Evolutionary conservation across 1,139 yeast genomes (phyloP).

Genomic region (Protomyces inundatus): DNA sequence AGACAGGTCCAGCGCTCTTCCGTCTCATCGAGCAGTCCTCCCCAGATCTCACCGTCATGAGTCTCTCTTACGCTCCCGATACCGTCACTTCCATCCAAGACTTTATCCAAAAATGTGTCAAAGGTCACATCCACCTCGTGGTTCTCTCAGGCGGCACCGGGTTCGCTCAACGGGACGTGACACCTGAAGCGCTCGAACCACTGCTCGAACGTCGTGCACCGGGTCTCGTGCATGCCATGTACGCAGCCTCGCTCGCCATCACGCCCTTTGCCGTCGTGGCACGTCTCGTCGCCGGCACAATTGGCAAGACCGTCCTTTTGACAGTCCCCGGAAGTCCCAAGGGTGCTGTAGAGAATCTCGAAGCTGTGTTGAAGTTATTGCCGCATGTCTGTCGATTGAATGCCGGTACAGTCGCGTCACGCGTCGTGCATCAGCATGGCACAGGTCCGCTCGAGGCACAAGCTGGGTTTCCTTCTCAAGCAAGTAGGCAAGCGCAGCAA

Average conservation of each 20-base stretch:
- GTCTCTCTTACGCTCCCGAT: constrained; percentile 38
- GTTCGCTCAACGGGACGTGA: constrained; percentile 44
- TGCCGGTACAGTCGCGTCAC: constrained; percentile 37
- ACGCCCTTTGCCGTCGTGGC: constrained; percentile 48
- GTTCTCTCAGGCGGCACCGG: constrained; percentile 52
- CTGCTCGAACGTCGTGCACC: constrained; percentile 45
- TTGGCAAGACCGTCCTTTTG: constrained; percentile 39
- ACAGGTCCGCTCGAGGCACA: constrained; percentile 34
- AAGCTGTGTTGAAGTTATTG: constrained; percentile 40
- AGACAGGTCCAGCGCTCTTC: constrained; percentile 2
- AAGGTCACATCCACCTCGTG: constrained; percentile 35
- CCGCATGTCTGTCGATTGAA: constrained; percentile 45
- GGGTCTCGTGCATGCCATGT: constrained; percentile 48
- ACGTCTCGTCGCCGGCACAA: constrained; percentile 48
- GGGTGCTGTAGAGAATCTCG: constrained; percentile 46
- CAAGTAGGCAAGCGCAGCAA: too few species aligned
- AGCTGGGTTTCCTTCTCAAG: not conserved
- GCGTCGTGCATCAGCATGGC: constrained; percentile 41
- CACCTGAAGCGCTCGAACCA: constrained; percentile 48
- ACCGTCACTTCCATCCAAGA: constrained; percentile 37
- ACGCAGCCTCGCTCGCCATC: constrained; percentile 40
- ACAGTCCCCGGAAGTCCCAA: constrained; percentile 51
- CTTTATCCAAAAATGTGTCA: constrained; percentile 35
- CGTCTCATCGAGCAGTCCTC: not conserved
- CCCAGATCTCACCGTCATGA: constrained; percentile 15